Evolutionary conservation across 2,329 filamentous ascomycete genomes (phyloP), one percentile per base, ranked within the genome.

Genomic region (Apiospora marii): DNA sequence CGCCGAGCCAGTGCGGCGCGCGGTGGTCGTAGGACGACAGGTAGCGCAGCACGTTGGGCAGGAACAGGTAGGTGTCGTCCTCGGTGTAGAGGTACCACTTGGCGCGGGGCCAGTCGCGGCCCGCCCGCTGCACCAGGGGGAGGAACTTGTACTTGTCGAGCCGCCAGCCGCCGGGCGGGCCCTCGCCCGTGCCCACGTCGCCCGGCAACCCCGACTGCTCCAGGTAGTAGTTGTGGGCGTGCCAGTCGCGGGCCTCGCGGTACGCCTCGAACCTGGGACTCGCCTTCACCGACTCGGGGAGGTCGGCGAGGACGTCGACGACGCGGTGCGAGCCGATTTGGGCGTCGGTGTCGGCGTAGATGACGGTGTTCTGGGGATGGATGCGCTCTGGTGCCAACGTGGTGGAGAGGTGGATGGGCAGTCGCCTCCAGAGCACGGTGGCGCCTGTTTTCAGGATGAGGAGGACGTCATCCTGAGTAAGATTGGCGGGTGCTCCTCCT

Each of bases 81-180:
- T 90, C 89, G 67, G 89, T 85, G 77, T 91, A 91, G 71, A 89
- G 81, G 74, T 85, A 91, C 89, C 89, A 91, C 72, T 87, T 87
- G 64, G 85, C 85, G 37, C 87, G 79, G 1, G 85, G 85, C 53
- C 80, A 76, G 69, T 81, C 76, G 19, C 70, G 73, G 48, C 77
- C 72, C 8, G 87, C 84, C 74, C 86, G 84, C 75, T 88, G 85
- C 1, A 87, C 84, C 82, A 89, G 85, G 7, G 87, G 87, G 27
- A 90, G 79, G 74, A 88, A 87, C 77, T 89, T 90, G 87, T 87
- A 90, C 75, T 89, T 89, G 75, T 90, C 88, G 46, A 90, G 80
- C 71, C 83, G 85, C 87, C 84, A 83, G 72, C 84, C 83, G 14
- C 85, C 79, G 73, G 86, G 86, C 77, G 87, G 86, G 14, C 78